Conservation (phyloP, 345 rosid genomes). For the Citropsis articulata region DNA sequence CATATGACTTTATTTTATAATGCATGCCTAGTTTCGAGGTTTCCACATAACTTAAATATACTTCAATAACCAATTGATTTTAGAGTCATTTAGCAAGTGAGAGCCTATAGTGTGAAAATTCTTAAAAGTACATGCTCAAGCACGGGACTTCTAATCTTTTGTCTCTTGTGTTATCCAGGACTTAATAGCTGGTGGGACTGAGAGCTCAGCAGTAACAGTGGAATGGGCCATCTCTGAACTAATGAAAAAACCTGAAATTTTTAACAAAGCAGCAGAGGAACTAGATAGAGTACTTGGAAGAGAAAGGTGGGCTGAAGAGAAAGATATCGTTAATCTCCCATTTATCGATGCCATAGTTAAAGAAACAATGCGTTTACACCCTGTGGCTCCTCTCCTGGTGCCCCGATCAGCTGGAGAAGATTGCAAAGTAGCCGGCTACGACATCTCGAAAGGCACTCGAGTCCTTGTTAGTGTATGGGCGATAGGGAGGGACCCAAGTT, state of each 20-base stretch:
- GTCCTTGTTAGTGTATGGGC: constrained; percentile 49
- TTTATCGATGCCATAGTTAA: constrained; percentile 45
- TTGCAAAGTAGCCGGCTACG: constrained; percentile 35
- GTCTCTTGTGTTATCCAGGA: constrained; percentile 31
- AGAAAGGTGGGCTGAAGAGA: constrained; percentile 55
- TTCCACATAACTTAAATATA: no score
- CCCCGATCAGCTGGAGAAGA: constrained; percentile 45
- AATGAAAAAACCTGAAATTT: constrained; percentile 40
- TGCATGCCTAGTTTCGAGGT: no score
- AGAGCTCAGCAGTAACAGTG: constrained; percentile 57
- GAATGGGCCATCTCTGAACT: constrained; percentile 67
- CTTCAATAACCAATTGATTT: no score
- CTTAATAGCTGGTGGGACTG: constrained; percentile 58
- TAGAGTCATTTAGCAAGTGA: no score
- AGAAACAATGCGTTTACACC: constrained; percentile 70
- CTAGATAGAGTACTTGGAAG: constrained; percentile 52
- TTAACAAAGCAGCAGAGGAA: constrained; percentile 54
- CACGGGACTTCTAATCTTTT: no score
- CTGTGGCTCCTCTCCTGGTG: constrained; percentile 58
- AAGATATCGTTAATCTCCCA: constrained; percentile 46
- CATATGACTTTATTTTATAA: no score
- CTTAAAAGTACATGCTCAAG: no score
- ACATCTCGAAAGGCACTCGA: constrained; percentile 45
- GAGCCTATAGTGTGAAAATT: no score
- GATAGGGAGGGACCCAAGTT: constrained; percentile 50